Percentiles rank a stretch among this genome's conserved stretches.
Conservation (phyloP, 2,329 filamentous ascomycete species). For the Colletotrichum musae region DNA sequence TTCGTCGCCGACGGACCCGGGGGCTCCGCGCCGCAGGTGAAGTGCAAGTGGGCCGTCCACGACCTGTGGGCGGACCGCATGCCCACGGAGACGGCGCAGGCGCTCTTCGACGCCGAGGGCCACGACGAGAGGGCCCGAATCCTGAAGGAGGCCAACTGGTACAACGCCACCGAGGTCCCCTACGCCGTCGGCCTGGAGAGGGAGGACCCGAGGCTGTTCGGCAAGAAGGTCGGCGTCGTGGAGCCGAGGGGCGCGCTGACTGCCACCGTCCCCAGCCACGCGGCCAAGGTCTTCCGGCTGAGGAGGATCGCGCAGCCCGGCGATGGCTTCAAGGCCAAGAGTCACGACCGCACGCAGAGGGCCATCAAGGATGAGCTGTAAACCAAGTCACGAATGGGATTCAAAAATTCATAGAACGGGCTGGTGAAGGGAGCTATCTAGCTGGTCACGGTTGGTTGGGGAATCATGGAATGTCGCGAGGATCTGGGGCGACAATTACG, state of each 20-base stretch:
- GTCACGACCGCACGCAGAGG: conserved; percentile 40
- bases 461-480: not conserved
- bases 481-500: not conserved
- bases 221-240: conserved; percentile 42
- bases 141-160: conserved; percentile 39
- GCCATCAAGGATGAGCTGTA: conserved; percentile 42
- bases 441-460: not conserved
- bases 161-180: conserved; percentile 43
- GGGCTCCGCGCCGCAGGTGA: conserved; percentile 42
- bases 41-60: conserved; percentile 43
- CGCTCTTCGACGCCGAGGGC: conserved; percentile 34
- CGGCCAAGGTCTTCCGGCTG: conserved; percentile 42
- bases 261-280: conserved; percentile 40
- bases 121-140: conserved; percentile 25
- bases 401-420: not conserved
- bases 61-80: conserved; percentile 44
- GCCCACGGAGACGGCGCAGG: conserved; percentile 35
- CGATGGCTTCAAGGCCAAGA: conserved; percentile 43
- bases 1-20: conserved; percentile 44
- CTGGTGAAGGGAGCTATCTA: not conserved
- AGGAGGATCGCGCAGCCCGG: conserved; percentile 40
- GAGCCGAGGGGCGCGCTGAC: conserved; percentile 39
- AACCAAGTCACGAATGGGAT: not conserved
- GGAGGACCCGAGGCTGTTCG: conserved; percentile 42
- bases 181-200: conserved; percentile 42